Conservation (phyloP, 2,329 filamentous ascomycete species). For the Alternaria solani region DNA sequence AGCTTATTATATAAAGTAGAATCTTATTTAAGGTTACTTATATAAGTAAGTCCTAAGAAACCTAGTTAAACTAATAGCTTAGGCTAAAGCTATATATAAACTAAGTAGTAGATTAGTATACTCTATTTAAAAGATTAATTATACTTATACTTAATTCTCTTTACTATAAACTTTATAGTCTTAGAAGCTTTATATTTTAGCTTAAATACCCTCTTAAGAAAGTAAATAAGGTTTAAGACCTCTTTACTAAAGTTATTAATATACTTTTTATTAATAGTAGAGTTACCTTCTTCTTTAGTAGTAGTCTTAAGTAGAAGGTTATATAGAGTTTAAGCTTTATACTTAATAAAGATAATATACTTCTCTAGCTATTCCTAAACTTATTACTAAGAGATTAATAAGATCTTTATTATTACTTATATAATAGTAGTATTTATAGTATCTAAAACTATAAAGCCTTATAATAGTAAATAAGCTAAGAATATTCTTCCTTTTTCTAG, state of each 20-base stretch:
- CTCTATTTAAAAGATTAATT: not conserved
- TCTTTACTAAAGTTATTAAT: not conserved
- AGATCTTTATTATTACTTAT: no score
- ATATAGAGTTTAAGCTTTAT: not conserved
- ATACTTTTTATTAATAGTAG: not conserved
- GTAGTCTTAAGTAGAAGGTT: not conserved
- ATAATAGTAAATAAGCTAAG: no score
- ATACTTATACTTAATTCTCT: not conserved
- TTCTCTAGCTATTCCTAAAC: slow-evolving; percentile 9
- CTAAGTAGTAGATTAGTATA: no score
- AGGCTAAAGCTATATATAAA: not conserved
- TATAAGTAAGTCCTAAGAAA: no score
- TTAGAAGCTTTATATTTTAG: not conserved
- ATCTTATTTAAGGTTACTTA: no score
- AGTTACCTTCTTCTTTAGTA: not conserved
- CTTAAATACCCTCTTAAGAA: no score
- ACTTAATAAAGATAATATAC: slow-evolving; percentile 7
- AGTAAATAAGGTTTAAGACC: not conserved
- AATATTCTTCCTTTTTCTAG: no score
- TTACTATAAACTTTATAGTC: not conserved
- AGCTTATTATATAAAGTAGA: no score
- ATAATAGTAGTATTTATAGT: no score
- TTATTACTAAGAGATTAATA: no score
- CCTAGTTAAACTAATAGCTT: no score
- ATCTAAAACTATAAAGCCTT: no score